phyloP scores from a whole-genome alignment of 2,329 filamentous ascomycete species.

The Colletotrichum abscissum region DNA sequence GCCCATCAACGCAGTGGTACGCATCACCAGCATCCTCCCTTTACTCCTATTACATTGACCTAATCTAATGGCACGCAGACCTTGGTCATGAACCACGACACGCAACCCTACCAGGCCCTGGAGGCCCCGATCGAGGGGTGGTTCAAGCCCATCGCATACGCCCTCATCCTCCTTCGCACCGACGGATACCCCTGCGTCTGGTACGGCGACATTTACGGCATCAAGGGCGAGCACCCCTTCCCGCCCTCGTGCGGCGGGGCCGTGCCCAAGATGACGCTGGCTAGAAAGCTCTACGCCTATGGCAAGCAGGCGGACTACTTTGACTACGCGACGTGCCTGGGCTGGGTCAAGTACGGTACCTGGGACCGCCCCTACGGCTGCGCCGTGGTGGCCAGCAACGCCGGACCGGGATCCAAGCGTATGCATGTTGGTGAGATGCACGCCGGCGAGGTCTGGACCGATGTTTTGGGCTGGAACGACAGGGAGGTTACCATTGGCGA shows the following conservation, averaged over 20 bases:
- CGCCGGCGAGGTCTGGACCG: slow-evolving; percentile 72
- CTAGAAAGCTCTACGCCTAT: slow-evolving; percentile 74
- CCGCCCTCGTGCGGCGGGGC: slow-evolving; percentile 64
- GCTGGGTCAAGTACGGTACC: slow-evolving; percentile 65
- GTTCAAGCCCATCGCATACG: slow-evolving; percentile 79
- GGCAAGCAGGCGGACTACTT: slow-evolving; percentile 74
- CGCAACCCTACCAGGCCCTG: slow-evolving; percentile 55
- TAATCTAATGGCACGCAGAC: slow-evolving; percentile 52
- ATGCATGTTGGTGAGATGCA: slow-evolving; percentile 73
- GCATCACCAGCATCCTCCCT: background rate
- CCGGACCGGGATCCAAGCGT: slow-evolving; percentile 60
- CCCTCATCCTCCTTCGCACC: slow-evolving; percentile 74
- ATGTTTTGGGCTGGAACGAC: slow-evolving; percentile 68
- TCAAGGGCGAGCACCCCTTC: slow-evolving; percentile 56
- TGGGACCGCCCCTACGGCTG: slow-evolving; percentile 60
- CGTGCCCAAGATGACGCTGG: slow-evolving; percentile 69
- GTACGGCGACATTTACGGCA: slow-evolving; percentile 78
- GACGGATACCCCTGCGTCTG: slow-evolving; percentile 75
- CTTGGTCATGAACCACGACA: slow-evolving; percentile 79
- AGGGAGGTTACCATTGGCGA: slow-evolving; percentile 68
- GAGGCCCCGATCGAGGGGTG: slow-evolving; percentile 70
- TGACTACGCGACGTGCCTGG: slow-evolving; percentile 70
- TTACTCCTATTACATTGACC: too few species aligned
- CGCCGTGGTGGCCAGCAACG: slow-evolving; percentile 68
- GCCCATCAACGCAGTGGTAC: slow-evolving; percentile 50